Percentiles rank a stretch among this genome's conserved stretches.
Evolutionary conservation across 1,284 basidiomycete genomes (phyloP).

Genomic region (Singerocomus rubriflavus): DNA sequence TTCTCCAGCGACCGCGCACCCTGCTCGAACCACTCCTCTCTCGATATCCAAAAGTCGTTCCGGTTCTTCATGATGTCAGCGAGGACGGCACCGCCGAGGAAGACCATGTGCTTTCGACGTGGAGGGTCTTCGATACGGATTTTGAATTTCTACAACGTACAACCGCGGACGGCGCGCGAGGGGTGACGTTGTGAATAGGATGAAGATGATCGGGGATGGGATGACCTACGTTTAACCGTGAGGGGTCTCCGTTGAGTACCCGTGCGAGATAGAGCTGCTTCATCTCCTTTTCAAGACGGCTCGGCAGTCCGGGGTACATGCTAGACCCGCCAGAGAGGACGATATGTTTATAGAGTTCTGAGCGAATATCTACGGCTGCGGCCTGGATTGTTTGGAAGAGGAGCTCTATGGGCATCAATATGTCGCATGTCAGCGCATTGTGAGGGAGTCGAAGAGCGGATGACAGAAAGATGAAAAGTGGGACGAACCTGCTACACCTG

Average conservation of each 20-base stretch:
- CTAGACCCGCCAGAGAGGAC: slow-evolving; percentile 96
- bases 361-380: slow-evolving; percentile 87
- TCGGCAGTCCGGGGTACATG: slow-evolving; percentile 97
- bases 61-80: slow-evolving; percentile 98
- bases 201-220: background rate
- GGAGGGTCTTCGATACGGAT: slow-evolving; percentile 98
- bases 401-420: slow-evolving; percentile 65
- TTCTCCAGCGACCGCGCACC: slow-evolving; percentile 82
- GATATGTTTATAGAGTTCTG: slow-evolving; percentile 97
- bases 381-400: slow-evolving; percentile 95
- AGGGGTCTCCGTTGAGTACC: slow-evolving; percentile 83
- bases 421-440: background rate
- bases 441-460: background rate
- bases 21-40: slow-evolving; percentile 92
- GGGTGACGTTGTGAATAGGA: background rate
- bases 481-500: slow-evolving; percentile 83
- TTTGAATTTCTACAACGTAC: slow-evolving; percentile 85
- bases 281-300: slow-evolving; percentile 98
- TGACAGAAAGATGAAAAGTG: background rate
- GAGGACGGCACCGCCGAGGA: slow-evolving; percentile 93
- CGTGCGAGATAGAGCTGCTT: slow-evolving; percentile 95
- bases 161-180: background rate
- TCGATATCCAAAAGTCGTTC: slow-evolving; percentile 93
- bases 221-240: slow-evolving; percentile 77
- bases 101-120: slow-evolving; percentile 98